Conservation (phyloP, 2,329 filamentous ascomycete genomes). For the Penicillium paneum region DNA sequence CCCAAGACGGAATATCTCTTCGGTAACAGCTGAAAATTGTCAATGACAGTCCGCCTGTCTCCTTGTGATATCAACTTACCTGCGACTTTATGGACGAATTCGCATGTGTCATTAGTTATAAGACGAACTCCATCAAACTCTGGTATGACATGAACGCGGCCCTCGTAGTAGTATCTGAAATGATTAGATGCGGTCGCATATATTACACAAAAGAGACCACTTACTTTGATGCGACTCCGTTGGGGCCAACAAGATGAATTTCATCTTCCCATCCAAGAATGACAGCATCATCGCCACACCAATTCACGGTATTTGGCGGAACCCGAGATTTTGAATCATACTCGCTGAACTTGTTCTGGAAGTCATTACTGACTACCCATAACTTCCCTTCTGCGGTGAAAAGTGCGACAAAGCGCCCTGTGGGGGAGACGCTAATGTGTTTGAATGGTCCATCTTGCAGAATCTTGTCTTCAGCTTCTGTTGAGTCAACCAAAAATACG, state of each 20-base stretch:
- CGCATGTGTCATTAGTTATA: slow-evolving; percentile 89
- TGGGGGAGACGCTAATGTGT: slow-evolving; percentile 86
- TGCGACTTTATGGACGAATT: slow-evolving; percentile 93
- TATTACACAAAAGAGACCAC: slow-evolving; percentile 2
- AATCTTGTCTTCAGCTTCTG: slow-evolving; percentile 85
- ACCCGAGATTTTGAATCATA: slow-evolving; percentile 86
- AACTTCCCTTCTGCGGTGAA: slow-evolving; percentile 82
- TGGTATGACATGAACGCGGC: slow-evolving; percentile 80
- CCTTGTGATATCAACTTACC: slow-evolving; percentile 34
- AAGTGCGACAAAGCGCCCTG: slow-evolving; percentile 81
- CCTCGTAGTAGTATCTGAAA: slow-evolving; percentile 78
- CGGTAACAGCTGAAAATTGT: slow-evolving; percentile 59
- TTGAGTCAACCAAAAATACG: slow-evolving; percentile 80
- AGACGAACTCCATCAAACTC: slow-evolving; percentile 87
- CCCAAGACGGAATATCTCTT: slow-evolving; percentile 84
- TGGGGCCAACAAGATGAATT: slow-evolving; percentile 86
- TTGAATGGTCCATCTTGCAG: slow-evolving; percentile 90
- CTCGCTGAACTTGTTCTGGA: slow-evolving; percentile 86
- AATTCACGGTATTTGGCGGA: slow-evolving; percentile 80
- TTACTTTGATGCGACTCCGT: slow-evolving; percentile 65
- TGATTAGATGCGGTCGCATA: slow-evolving; percentile 15
- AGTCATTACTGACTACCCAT: slow-evolving; percentile 93
- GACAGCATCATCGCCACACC: slow-evolving; percentile 94
- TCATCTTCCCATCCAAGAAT: slow-evolving; percentile 97
- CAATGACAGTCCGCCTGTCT: slow-evolving; percentile 1